phyloP scores from a whole-genome alignment of 306 rosid species.

The Casuarina equisetifolia region DNA sequence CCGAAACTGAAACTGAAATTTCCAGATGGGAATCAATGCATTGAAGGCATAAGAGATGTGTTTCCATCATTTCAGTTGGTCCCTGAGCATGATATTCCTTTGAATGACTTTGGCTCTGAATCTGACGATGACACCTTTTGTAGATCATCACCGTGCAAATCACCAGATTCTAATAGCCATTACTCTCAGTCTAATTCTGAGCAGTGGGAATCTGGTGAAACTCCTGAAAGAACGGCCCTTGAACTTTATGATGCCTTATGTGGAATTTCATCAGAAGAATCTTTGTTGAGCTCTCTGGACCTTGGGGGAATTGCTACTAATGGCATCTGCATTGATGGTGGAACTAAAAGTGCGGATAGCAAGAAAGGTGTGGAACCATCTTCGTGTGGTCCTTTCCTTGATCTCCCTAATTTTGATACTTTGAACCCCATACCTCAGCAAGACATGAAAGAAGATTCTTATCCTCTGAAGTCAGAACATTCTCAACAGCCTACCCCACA shows the following conservation, averaged over 20 bases:
- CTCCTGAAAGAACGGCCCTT: conserved; percentile 52
- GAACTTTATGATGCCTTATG: conserved; percentile 47
- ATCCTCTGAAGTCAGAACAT: conserved; percentile 30
- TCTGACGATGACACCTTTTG: conserved; percentile 93
- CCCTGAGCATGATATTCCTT: conserved; percentile 62
- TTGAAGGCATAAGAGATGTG: conserved; percentile 53
- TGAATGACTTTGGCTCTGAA: conserved; percentile 59
- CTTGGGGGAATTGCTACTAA: conserved; percentile 29
- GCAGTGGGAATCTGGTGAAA: conserved; percentile 80
- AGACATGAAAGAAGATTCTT: conserved; percentile 38
- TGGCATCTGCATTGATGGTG: conserved; percentile 39
- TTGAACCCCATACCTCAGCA: conserved; percentile 43
- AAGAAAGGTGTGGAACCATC: conserved; percentile 49
- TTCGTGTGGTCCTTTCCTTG: conserved; percentile 53
- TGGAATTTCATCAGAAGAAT: conserved; percentile 52
- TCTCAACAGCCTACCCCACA: conserved; percentile 45
- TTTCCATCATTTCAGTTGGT: conserved; percentile 90
- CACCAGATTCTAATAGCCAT: conserved; percentile 74
- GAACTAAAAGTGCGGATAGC: conserved; percentile 20
- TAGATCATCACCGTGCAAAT: conserved; percentile 75
- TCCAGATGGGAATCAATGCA: conserved; percentile 68
- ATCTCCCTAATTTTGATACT: conserved; percentile 72
- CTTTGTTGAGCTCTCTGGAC: conserved; percentile 42
- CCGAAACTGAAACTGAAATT: conserved; percentile 71
- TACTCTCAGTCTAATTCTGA: conserved; percentile 71